Conservation (phyloP, 495 filamentous ascomycete species). For the Chaetomium tenue region DNA sequence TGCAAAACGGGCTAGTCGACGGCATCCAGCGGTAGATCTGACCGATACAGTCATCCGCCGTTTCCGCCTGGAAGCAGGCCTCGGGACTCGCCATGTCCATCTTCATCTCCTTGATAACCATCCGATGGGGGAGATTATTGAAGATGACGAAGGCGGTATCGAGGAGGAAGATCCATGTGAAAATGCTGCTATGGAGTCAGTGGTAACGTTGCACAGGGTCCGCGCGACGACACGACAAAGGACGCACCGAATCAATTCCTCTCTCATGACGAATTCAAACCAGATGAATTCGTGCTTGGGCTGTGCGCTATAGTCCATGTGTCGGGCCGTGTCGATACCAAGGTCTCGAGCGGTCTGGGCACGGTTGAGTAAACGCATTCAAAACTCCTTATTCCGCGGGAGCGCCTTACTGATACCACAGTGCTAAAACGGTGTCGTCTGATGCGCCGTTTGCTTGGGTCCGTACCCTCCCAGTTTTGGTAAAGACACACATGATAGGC, state of each 20-base stretch:
- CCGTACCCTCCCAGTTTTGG: constrained; percentile 36
- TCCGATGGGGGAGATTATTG: constrained; percentile 38
- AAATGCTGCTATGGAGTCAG: constrained; percentile 18
- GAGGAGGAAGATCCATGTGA: constrained; percentile 34
- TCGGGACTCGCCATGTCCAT: constrained; percentile 37
- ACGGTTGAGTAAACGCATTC: not conserved
- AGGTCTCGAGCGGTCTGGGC: constrained; percentile 31
- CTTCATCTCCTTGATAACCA: constrained; percentile 39
- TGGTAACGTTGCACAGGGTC: too few species aligned
- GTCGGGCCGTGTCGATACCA: constrained; percentile 31
- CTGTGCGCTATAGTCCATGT: constrained; percentile 29
- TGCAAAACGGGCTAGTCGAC: constrained; percentile 28
- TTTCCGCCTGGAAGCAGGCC: constrained; percentile 32
- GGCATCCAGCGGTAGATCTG: constrained; percentile 30
- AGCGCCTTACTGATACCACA: constrained; percentile 30
- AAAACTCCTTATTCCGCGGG: too few species aligned
- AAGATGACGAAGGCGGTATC: constrained; percentile 39
- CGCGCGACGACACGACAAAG: not conserved
- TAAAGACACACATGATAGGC: constrained; percentile 32
- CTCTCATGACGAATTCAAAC: constrained; percentile 31
- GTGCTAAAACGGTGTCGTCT: constrained; percentile 36
- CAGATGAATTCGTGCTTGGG: constrained; percentile 33
- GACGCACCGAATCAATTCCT: constrained; percentile 34
- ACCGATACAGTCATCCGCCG: constrained; percentile 29
- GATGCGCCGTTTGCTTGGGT: constrained; percentile 31